Base-by-base conservation (phyloP, 2,329 filamentous ascomycete genomes). In the Pseudogymnoascus sp. region DNA sequence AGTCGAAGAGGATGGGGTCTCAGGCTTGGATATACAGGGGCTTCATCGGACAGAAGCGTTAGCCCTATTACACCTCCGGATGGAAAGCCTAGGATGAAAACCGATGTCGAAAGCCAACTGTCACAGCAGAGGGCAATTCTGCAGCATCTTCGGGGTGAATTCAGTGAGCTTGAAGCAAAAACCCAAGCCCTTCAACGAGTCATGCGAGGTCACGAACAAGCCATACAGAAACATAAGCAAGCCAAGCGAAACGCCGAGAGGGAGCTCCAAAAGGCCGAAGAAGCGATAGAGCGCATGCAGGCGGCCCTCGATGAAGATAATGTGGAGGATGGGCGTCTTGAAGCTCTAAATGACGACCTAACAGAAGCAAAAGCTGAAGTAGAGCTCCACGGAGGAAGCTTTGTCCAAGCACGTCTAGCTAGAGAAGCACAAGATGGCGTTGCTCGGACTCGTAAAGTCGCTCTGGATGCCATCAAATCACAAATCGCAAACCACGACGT, bases 41-140 rank as follows among this genome's bases (percentile, higher is more conserved):
- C 76, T 33, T 73, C 71, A 58, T 80, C 79, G n/a, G 78, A 78
- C 42, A 72, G 78, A 59, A 82, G 76, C 58, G 77, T 81, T 38
- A 75, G 77, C 39, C 81, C 83, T 10, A 78, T 88, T 15, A 51
- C 62, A 6, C 64, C 66, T 5, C 61, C 63, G 9, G 51, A 58
- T 5, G 60, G 64, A 39, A 76, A 75, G 8, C 79, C 88, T 25
- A 85, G 92, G n/a, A 95, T 96, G 85, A 88, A 88, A 70, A 87
- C 89, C 0, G 90, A 96, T 70, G 79, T 84, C 27, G 87, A 84
- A 62, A 83, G 82, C 15, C 88, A 91, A 69, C 81, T 92, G 41
- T 71, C 73, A 5, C 74, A 81, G 12, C 78, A 81, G 48, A 76
- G 76, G 63, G 79, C 84, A 27, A 75, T 77, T 3, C 65, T 84